Percentiles rank a stretch among this genome's conserved stretches.
Conservation (phyloP, 805 yeast genomes). For the Spathaspora passalidarum region DNA sequence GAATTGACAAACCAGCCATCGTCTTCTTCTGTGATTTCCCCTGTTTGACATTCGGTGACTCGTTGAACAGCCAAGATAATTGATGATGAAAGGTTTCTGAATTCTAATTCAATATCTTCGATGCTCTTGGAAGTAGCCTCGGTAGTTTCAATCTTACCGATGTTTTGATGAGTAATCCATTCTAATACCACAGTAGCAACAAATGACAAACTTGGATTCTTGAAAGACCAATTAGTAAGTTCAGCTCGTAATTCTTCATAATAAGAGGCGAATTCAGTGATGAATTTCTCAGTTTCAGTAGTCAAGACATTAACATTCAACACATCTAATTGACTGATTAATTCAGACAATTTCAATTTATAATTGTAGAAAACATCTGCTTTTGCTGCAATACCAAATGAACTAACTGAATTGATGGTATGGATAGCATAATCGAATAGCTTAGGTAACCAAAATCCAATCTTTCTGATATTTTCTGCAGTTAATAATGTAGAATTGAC, state of each 20-base stretch:
- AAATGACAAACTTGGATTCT: conserved; percentile 36
- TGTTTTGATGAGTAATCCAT: conserved; percentile 39
- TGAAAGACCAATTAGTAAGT: conserved; percentile 33
- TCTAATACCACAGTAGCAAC: conserved; percentile 44
- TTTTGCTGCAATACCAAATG: conserved; percentile 9
- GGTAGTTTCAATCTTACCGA: conserved; percentile 19
- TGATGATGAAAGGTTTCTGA: conserved; percentile 53
- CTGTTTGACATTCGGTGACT: conserved; percentile 35
- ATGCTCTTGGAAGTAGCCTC: conserved; percentile 20
- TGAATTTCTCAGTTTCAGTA: conserved; percentile 12
- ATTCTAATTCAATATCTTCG: conserved; percentile 42
- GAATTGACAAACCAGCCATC: conserved; percentile 66
- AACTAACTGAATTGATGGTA: conserved; percentile 11
- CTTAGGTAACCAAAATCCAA: conserved; percentile 32
- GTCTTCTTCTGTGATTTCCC: conserved; percentile 35
- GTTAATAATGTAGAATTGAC: conserved; percentile 17
- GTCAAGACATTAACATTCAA: conserved; percentile 20
- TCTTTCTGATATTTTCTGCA: conserved; percentile 12
- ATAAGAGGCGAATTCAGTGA: conserved; percentile 19
- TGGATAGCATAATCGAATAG: conserved; percentile 32
- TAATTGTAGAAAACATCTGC: conserved; percentile 14
- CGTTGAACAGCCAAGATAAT: conserved; percentile 70
- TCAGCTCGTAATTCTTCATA: conserved; percentile 19
- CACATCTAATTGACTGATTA: conserved; percentile 11
- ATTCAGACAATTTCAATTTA: conserved; percentile 15